Evolutionary conservation across 2,329 filamentous ascomycete species (phyloP), one percentile per base, ranked within the genome.

Genomic region (Fusarium dlaminii): DNA sequence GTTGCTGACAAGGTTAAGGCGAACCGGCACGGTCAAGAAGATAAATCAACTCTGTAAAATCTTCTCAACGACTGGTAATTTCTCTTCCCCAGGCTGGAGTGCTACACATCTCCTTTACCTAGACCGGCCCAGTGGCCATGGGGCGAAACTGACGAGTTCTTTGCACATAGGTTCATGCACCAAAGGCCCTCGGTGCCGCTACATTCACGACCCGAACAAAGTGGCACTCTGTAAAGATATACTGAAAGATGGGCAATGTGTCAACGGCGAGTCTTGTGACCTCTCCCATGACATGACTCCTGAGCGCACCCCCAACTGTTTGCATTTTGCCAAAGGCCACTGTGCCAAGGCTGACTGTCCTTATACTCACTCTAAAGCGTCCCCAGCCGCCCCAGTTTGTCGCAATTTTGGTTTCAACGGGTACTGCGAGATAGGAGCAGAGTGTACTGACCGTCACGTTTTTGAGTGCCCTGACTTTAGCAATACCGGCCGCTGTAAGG

Each of bases 391-490:
- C 57, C 91, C 89, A 36, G 94, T 98, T 54, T 99, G 96, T 84
- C 90, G 91, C 77, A 85, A 90, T 27, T 98, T 99, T 86, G 96
- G 94, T 34, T 90, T 91, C 61, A 89, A 95, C 79, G 96, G 96
- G 60, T 98, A 95, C 83, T 98, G 96, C 85, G 91, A 93, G 70
- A 93, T 93, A 81, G 96, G 96, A 69, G 88, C 89, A 63, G 84
- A 87, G 63, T 98, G 96, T 83, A 84, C 90, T 68, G 91, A 96
- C 73, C 92, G 95, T 70, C 96, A 99, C 85, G 92, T 96, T 66
- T 92, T 93, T 84, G 96, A 98, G 83, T 98, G 96, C 83, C 96
- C 96, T 72, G 93, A 97, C 82, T 98, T 97, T 86, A 94, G 94
- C 88, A 97, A 98, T 84, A 94, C 90, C 69, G 96, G 96, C 78